Percentiles rank a stretch among this genome's conserved stretches.
phyloP scores from a whole-genome alignment of 352 stramenopile species.

The Phytophthora constricta region DNA sequence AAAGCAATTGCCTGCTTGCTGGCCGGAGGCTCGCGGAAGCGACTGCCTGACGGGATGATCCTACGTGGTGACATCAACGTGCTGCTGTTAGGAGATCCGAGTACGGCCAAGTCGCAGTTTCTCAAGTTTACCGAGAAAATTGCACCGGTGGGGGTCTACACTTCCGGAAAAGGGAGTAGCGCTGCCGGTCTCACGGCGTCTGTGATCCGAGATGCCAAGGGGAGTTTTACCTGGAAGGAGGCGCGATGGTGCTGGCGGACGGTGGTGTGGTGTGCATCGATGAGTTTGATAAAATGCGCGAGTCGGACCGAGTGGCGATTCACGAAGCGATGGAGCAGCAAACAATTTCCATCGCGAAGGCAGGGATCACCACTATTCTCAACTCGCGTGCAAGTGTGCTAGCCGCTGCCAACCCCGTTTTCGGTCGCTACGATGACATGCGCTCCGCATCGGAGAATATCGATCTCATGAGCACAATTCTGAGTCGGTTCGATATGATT shows the following conservation, averaged over 20 bases:
- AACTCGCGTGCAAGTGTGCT: slow-evolving; percentile 94
- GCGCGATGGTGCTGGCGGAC: slow-evolving; percentile 98
- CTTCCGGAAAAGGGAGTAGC: slow-evolving; percentile 97
- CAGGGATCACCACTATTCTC: slow-evolving; percentile 98
- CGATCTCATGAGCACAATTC: slow-evolving; percentile 98
- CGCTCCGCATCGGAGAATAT: slow-evolving; percentile 99
- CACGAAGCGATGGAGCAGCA: slow-evolving; percentile 99
- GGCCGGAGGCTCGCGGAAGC: slow-evolving; percentile 94
- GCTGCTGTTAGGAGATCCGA: slow-evolving; percentile 97
- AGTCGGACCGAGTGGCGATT: slow-evolving; percentile 96
- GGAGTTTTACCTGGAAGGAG: slow-evolving; percentile 98
- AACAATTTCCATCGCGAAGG: slow-evolving; percentile 99
- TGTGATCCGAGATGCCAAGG: slow-evolving; percentile 95
- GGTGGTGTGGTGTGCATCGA: slow-evolving; percentile 99
- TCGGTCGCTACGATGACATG: slow-evolving; percentile 98
- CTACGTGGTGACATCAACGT: slow-evolving; percentile 99
- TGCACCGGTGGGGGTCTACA: slow-evolving; percentile 98
- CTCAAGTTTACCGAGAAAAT: slow-evolving; percentile 98
- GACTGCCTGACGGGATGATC: slow-evolving; percentile 96
- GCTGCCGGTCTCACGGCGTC: slow-evolving; percentile 97
- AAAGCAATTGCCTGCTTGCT: slow-evolving; percentile 96
- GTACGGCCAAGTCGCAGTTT: slow-evolving; percentile 98
- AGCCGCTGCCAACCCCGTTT: slow-evolving; percentile 98
- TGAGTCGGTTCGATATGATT: slow-evolving; percentile 99
- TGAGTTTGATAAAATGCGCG: slow-evolving; percentile 96